Evolutionary conservation across 768 basidiomycete genomes (phyloP).

Genomic region (Calocera viscosa): DNA sequence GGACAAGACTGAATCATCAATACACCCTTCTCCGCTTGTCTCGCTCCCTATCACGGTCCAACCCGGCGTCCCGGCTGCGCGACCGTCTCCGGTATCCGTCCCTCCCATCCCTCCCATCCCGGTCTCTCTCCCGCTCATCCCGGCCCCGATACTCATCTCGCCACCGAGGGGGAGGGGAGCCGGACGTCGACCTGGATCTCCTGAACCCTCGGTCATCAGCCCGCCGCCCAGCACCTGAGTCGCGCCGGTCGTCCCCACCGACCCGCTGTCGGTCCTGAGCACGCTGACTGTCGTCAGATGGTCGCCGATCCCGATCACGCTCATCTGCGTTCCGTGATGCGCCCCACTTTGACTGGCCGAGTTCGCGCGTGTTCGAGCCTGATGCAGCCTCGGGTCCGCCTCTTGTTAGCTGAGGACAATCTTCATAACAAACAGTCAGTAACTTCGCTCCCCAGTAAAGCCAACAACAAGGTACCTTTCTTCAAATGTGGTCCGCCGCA

Average conservation of each 20-base stretch:
- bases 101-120: constrained; percentile 7
- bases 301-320: constrained; percentile 5
- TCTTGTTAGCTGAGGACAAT: constrained; percentile 17
- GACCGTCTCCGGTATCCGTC: constrained; percentile 19
- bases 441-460: not conserved
- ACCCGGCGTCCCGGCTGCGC: constrained; percentile 24
- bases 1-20: constrained; percentile 15
- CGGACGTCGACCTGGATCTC: constrained; percentile 5
- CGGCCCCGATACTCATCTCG: constrained; percentile 6
- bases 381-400: constrained; percentile 8
- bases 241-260: constrained; percentile 8
- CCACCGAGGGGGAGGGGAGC: constrained; percentile 12
- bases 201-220: not conserved
- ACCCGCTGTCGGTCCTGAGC: not conserved
- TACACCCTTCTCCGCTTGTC: constrained; percentile 29
- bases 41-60: constrained; percentile 17
- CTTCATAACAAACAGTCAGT: constrained; percentile 6
- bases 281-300: not conserved
- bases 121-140: constrained; percentile 14
- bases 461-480: constrained; percentile 44
- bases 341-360: constrained; percentile 9
- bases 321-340: constrained; percentile 10
- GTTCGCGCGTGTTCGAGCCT: constrained; percentile 12
- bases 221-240: not conserved
- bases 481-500: constrained; percentile 93